Percentiles rank a stretch among this genome's conserved stretches.
Conservation (phyloP, 441 rosid genomes). For the Populus hybrid region DNA sequence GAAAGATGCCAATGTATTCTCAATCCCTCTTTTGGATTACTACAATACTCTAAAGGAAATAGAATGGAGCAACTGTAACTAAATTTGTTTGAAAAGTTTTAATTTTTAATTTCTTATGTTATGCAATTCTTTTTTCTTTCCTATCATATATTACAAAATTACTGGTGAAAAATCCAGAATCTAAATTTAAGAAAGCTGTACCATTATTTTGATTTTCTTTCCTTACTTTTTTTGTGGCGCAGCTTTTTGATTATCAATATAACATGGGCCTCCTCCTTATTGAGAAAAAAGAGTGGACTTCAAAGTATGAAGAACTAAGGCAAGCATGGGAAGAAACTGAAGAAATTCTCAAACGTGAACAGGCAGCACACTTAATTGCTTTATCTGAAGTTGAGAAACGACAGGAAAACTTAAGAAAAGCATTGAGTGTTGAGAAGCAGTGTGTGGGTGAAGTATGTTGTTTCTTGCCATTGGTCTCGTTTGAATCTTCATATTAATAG, state of each 20-base stretch:
- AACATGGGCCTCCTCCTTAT: conserved; percentile 87
- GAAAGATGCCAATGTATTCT: not conserved
- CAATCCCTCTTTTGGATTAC: not conserved
- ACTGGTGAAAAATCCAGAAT: not conserved
- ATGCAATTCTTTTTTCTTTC: not conserved
- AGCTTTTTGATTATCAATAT: conserved; percentile 86
- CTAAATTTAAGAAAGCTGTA: not conserved
- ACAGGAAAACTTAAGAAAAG: conserved; percentile 62
- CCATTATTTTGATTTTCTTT: not conserved
- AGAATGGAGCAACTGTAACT: not conserved
- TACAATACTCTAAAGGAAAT: not conserved
- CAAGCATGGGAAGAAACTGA: conserved; percentile 57
- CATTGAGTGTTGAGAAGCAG: conserved; percentile 55
- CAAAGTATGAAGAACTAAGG: conserved; percentile 41
- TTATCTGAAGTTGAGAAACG: conserved; percentile 65
- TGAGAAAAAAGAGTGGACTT: conserved; percentile 74
- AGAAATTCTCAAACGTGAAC: conserved; percentile 78
- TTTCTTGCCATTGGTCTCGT: conserved; percentile 3
- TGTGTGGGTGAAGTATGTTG: conserved; percentile 59
- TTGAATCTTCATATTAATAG: not conserved
- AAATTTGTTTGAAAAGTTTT: not conserved
- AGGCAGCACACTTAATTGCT: conserved; percentile 51
- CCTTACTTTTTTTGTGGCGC: conserved; percentile 4
- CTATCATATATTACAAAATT: not conserved
- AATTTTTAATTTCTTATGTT: not conserved